A percentile compares a stretch with the other conserved stretches of the same genome.
phyloP scores from a whole-genome alignment of 139 green algal genomes.

The Desmodesmus armatus region DNA sequence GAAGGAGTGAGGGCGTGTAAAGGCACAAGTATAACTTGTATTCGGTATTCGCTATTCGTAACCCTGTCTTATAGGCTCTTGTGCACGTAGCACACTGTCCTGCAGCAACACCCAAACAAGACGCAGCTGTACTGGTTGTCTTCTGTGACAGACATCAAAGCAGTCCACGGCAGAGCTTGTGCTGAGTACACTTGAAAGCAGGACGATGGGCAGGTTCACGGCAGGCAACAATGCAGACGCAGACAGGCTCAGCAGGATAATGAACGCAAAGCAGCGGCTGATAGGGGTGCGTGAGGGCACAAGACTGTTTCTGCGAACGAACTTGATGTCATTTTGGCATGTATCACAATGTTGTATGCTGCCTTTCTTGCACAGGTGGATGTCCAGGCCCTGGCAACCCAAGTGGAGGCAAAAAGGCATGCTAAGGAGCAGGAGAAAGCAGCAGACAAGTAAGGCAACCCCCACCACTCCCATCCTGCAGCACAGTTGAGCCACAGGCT shows the following conservation, averaged over 20 bases:
- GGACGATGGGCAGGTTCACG: slow-evolving; percentile 66
- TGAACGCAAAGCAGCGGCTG: slow-evolving; percentile 77
- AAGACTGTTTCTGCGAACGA: neutral
- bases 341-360: neutral
- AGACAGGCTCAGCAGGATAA: slow-evolving; percentile 64
- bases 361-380: slow-evolving; percentile 59
- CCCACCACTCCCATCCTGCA: too few species aligned
- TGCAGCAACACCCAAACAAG: too few species aligned
- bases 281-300: too few species aligned
- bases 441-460: slow-evolving; percentile 67
- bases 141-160: neutral
- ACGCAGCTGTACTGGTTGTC: too few species aligned
- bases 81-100: too few species aligned
- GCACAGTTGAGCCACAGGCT: too few species aligned
- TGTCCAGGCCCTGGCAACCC: slow-evolving; percentile 58
- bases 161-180: neutral
- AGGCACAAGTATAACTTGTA: too few species aligned
- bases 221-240: slow-evolving; percentile 73
- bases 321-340: neutral
- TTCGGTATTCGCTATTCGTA: too few species aligned
- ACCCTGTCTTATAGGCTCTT: too few species aligned
- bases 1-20: too few species aligned
- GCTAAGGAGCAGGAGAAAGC: slow-evolving; percentile 50
- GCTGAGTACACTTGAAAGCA: too few species aligned
- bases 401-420: slow-evolving; percentile 59